Conservation (phyloP, 2,329 filamentous ascomycete genomes). For the Aspergillus terreus region DNA sequence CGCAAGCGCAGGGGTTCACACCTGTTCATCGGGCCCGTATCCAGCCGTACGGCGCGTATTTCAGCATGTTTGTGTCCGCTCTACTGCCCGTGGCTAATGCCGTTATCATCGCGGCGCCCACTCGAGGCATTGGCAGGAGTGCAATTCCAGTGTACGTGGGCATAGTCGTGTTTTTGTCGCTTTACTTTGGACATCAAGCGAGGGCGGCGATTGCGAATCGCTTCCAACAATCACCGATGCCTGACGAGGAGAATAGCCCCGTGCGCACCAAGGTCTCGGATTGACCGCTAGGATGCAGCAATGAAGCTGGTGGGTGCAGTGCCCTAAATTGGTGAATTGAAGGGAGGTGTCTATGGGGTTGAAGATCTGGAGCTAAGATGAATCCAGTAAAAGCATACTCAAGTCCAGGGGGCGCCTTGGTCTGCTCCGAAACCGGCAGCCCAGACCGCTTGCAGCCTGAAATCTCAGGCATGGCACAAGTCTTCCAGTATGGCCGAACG, state of each 20-base stretch:
- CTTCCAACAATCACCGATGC: too few species aligned
- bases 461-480: too few species aligned
- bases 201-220: background rate
- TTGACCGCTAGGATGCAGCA: background rate
- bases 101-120: constrained; percentile 65
- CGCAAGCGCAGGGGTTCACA: constrained; percentile 37
- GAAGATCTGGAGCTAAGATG: too few species aligned
- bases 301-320: background rate
- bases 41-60: constrained; percentile 64
- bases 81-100: constrained; percentile 68
- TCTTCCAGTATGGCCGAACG: too few species aligned
- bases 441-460: too few species aligned
- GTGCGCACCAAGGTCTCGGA: background rate
- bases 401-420: too few species aligned
- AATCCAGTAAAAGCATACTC: too few species aligned
- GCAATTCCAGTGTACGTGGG: constrained; percentile 64
- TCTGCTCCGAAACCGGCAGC: too few species aligned
- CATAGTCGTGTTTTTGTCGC: constrained; percentile 55
- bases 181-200: constrained; percentile 51
- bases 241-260: background rate
- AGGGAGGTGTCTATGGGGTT: too few species aligned
- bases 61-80: constrained; percentile 49
- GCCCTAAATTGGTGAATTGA: background rate
- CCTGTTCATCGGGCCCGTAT: constrained; percentile 50
- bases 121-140: constrained; percentile 54